phyloP scores from a whole-genome alignment of 2,329 filamentous ascomycete genomes.

The Fusarium dlaminii region DNA sequence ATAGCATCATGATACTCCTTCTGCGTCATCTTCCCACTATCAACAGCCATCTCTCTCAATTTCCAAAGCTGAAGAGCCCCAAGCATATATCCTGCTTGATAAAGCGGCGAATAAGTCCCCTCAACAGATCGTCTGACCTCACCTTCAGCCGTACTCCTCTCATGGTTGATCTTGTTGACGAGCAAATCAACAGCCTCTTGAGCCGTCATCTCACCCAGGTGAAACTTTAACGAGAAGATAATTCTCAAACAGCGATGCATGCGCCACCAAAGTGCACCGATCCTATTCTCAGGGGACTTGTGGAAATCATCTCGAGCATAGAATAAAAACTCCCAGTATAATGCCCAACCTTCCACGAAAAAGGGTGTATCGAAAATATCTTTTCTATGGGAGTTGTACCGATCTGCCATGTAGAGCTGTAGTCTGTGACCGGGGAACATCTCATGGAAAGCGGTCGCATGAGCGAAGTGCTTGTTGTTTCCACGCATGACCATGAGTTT shows the following conservation, averaged over 20 bases:
- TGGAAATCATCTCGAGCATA: conserved; percentile 27
- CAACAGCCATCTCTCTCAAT: conserved; percentile 20
- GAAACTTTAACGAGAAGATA: conserved; percentile 18
- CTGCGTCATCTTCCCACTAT: conserved; percentile 3
- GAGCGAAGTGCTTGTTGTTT: conserved; percentile 26
- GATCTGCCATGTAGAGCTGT: conserved; percentile 28
- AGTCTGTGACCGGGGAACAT: conserved; percentile 28
- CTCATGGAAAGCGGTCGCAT: conserved; percentile 21
- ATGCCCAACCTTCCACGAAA: conserved; percentile 28
- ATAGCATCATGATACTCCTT: conserved; percentile 32
- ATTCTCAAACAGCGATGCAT: conserved; percentile 31
- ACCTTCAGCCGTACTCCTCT: conserved; percentile 28
- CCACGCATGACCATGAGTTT: conserved; percentile 34
- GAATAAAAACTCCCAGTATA: conserved; percentile 34
- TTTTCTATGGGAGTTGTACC: conserved; percentile 26
- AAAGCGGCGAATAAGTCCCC: conserved; percentile 23
- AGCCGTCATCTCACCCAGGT: conserved; percentile 28
- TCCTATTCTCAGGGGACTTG: conserved; percentile 14
- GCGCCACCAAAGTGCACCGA: conserved; percentile 30
- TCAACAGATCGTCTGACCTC: conserved; percentile 26
- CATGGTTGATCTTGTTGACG: conserved; percentile 5
- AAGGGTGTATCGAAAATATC: conserved; percentile 25
- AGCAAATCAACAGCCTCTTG: conserved; percentile 26
- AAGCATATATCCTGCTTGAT: conserved; percentile 31
- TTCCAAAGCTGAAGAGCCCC: conserved; percentile 29